A percentile compares a stretch with the other conserved stretches of the same genome.
These are phyloP conservation scores for Aspergillus ruber DNA, from an alignment of 2,329 filamentous ascomycete species.

Conservation along the genomic window DNA sequence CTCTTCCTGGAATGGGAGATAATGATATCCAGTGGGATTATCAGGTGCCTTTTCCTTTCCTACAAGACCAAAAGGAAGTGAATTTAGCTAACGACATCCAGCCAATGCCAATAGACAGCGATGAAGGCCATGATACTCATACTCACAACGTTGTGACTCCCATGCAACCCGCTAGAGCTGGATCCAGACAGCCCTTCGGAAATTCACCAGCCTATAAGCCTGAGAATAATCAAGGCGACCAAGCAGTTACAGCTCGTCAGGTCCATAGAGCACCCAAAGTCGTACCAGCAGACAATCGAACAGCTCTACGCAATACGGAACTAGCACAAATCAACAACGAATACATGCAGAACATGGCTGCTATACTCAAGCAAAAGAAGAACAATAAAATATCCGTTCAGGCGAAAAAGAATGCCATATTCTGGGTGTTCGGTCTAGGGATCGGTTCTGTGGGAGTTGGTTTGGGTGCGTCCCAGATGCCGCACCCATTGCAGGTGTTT, in stretches of 20 bases:
- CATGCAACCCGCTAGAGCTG: background rate
- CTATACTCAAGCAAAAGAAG: constrained; percentile 40
- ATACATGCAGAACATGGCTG: constrained; percentile 57
- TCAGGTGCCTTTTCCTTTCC: constrained; percentile 4
- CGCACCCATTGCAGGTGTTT: constrained; percentile 53
- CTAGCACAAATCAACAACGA: constrained; percentile 52
- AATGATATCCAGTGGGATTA: constrained; percentile 27
- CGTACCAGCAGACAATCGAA: constrained; percentile 44
- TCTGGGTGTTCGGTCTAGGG: constrained; percentile 54
- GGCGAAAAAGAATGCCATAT: constrained; percentile 58
- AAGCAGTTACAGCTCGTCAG: background rate
- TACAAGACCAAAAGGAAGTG: background rate
- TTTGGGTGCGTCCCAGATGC: constrained; percentile 34
- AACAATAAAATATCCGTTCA: constrained; percentile 36
- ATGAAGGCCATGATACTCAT: constrained; percentile 20
- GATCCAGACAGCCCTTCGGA: background rate
- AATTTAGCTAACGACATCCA: constrained; percentile 5
- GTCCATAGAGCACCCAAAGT: constrained; percentile 20
- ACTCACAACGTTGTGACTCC: background rate
- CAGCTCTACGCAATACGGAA: constrained; percentile 51
- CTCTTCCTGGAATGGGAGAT: constrained; percentile 28
- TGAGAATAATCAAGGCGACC: background rate
- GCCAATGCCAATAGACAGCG: constrained; percentile 24
- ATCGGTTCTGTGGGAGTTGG: constrained; percentile 49
- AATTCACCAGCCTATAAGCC: background rate